A percentile compares a stretch with the other conserved stretches of the same genome.
These are phyloP conservation scores for Sclerotinia spermophila DNA, from an alignment of 2,329 filamentous ascomycete species.

Conservation along the genomic window DNA sequence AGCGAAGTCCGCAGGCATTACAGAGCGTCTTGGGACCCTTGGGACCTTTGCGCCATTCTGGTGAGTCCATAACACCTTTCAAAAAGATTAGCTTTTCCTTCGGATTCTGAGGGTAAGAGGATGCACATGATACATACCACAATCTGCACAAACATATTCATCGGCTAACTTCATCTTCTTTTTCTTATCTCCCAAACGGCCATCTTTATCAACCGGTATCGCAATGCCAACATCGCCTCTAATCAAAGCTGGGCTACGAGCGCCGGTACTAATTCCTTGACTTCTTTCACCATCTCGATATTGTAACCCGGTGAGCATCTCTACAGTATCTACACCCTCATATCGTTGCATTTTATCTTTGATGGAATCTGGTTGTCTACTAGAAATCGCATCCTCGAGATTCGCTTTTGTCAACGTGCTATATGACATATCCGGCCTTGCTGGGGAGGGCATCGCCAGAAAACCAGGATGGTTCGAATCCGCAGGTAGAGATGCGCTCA, in stretches of 20 bases:
- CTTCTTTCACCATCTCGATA: slow-evolving; percentile 88
- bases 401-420: slow-evolving; percentile 74
- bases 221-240: slow-evolving; percentile 83
- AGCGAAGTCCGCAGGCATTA: slow-evolving; percentile 82
- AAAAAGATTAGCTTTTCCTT: slow-evolving; percentile 11
- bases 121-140: slow-evolving; percentile 52
- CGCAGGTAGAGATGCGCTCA: slow-evolving; percentile 31
- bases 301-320: slow-evolving; percentile 84
- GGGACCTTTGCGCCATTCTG: slow-evolving; percentile 94
- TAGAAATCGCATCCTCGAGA: slow-evolving; percentile 66
- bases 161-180: slow-evolving; percentile 79
- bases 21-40: slow-evolving; percentile 91
- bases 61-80: slow-evolving; percentile 76
- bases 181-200: slow-evolving; percentile 70
- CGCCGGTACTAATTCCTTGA: slow-evolving; percentile 81
- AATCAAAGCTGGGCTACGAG: slow-evolving; percentile 74
- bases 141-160: slow-evolving; percentile 95
- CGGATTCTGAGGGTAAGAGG: background rate
- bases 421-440: slow-evolving; percentile 60
- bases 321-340: slow-evolving; percentile 80
- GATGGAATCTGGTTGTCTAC: slow-evolving; percentile 68
- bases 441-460: slow-evolving; percentile 62
- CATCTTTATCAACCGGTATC: slow-evolving; percentile 75
- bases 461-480: slow-evolving; percentile 41
- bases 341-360: slow-evolving; percentile 82